Conservation (phyloP, 1,284 basidiomycete genomes). For the Malassezia globosa region DNA sequence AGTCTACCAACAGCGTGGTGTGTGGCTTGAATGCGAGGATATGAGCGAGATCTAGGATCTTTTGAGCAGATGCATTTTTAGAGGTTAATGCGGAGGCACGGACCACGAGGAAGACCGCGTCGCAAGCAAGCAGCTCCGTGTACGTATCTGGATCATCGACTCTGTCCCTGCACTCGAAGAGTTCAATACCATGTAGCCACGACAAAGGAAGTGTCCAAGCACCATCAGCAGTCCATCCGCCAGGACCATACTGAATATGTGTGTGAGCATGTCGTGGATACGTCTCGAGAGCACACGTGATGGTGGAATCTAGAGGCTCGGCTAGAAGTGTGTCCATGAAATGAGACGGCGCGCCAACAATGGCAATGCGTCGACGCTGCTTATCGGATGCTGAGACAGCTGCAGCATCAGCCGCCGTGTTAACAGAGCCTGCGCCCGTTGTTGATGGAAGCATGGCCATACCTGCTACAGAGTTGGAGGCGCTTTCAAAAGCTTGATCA, state of each 20-base stretch:
- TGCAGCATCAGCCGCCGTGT: no score
- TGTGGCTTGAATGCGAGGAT: constrained; percentile 27
- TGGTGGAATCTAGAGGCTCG: constrained; percentile 24
- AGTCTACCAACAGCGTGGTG: constrained; percentile 22
- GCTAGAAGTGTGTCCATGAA: constrained; percentile 17
- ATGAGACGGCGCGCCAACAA: constrained; percentile 3
- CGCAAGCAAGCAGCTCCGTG: constrained; percentile 23
- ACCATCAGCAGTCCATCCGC: background rate
- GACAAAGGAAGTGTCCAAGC: constrained; percentile 18
- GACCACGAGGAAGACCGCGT: constrained; percentile 23
- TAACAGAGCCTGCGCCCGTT: no score
- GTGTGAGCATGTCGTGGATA: background rate
- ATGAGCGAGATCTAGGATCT: constrained; percentile 17
- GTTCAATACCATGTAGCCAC: constrained; percentile 22
- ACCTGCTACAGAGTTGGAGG: no score
- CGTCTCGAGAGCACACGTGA: constrained; percentile 5
- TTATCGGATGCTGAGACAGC: background rate
- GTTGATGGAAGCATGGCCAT: no score
- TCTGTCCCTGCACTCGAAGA: constrained; percentile 12
- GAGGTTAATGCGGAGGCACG: constrained; percentile 21
- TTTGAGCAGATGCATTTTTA: background rate
- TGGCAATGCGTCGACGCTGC: constrained; percentile 2
- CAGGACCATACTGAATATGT: background rate
- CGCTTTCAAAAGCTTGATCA: background rate
- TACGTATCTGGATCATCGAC: constrained; percentile 5